Conservation (phyloP, 1,284 basidiomycete species). For the Golubevia pallescens region DNA sequence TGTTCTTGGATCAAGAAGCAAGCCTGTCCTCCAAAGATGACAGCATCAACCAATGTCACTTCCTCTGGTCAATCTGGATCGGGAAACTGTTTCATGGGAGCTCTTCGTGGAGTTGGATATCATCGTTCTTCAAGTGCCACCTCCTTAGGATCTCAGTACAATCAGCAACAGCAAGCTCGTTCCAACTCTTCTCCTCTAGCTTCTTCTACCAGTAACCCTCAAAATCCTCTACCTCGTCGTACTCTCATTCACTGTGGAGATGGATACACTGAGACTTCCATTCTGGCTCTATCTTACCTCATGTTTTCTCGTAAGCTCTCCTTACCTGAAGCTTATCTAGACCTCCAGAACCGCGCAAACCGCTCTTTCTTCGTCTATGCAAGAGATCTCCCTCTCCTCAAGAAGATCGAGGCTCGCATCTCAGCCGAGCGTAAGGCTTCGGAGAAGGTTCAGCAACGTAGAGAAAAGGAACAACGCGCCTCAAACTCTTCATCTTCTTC, state of each 20-base stretch:
- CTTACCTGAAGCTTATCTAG: slow-evolving; percentile 84
- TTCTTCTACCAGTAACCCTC: background rate
- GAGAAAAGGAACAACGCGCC: background rate
- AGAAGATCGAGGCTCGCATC: slow-evolving; percentile 74
- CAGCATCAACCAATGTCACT: background rate
- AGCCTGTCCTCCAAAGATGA: slow-evolving; percentile 15
- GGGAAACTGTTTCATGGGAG: slow-evolving; percentile 1
- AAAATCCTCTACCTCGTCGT: background rate
- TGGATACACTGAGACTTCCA: slow-evolving; percentile 79
- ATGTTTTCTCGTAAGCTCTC: slow-evolving; percentile 77
- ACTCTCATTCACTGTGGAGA: slow-evolving; percentile 55
- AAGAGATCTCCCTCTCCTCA: slow-evolving; percentile 77
- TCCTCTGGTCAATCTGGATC: background rate
- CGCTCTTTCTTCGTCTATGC: slow-evolving; percentile 90
- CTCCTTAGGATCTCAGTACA: background rate
- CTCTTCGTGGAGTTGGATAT: slow-evolving; percentile 3
- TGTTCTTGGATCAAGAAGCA: slow-evolving; percentile 48
- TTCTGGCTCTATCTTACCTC: slow-evolving; percentile 83
- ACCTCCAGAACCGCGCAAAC: slow-evolving; percentile 72
- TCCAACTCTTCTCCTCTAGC: background rate
- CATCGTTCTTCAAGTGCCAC: background rate
- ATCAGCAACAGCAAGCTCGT: background rate
- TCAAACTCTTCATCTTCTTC: background rate
- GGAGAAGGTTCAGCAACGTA: background rate
- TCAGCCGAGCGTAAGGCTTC: slow-evolving; percentile 10